Evolutionary conservation across 192 early-diverging fungal species (phyloP).

Genomic region (Podila minutissima): DNA sequence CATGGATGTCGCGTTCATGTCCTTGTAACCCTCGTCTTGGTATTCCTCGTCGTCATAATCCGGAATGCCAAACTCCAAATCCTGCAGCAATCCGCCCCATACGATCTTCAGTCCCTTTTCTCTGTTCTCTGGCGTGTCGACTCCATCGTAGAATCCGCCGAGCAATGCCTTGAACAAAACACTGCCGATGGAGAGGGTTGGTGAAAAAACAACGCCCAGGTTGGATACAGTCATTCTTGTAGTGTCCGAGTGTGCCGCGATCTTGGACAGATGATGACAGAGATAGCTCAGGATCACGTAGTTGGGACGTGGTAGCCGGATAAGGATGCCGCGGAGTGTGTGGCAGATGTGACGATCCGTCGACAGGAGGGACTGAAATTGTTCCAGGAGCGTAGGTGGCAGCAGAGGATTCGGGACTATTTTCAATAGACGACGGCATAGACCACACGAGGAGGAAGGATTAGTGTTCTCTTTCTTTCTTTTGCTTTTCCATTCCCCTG

Average conservation of each 20-base stretch:
- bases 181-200: conserved; percentile 64
- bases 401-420: conserved; percentile 38
- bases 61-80: conserved; percentile 7
- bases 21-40: neutral
- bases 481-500: too few species aligned
- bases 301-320: conserved; percentile 40
- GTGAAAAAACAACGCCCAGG: conserved; percentile 69
- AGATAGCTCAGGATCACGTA: conserved; percentile 57
- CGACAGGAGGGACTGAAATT: conserved; percentile 26
- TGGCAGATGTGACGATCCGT: conserved; percentile 49
- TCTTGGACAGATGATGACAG: conserved; percentile 62
- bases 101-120: conserved; percentile 46
- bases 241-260: conserved; percentile 54
- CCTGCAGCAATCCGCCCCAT: conserved; percentile 29
- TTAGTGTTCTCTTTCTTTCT: neutral
- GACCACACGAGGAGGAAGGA: neutral
- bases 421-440: neutral
- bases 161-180: conserved; percentile 64
- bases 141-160: conserved; percentile 38
- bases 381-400: conserved; percentile 25
- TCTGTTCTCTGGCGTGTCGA: conserved; percentile 28
- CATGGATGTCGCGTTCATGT: neutral
- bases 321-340: conserved; percentile 28
- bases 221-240: conserved; percentile 72
- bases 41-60: conserved; percentile 16